Evolutionary conservation across 2,329 filamentous ascomycete genomes (phyloP).

Genomic region (Colletotrichum lini): DNA sequence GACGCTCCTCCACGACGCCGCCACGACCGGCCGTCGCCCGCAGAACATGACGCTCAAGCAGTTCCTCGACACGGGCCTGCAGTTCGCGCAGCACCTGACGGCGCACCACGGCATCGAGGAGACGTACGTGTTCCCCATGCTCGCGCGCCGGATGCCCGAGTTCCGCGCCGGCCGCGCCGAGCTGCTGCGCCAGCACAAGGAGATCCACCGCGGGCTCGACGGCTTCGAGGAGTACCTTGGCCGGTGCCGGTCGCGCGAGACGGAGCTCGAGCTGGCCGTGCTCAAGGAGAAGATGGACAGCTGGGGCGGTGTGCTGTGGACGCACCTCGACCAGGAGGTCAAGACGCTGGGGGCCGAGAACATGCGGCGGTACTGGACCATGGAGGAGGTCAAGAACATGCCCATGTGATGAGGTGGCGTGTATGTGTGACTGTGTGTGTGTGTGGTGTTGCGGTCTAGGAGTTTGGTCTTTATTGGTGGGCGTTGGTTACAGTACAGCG

Average conservation of each 20-base stretch:
- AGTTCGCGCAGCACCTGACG: constrained; percentile 79
- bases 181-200: constrained; percentile 80
- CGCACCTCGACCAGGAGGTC: constrained; percentile 89
- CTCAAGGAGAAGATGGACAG: constrained; percentile 81
- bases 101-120: constrained; percentile 90
- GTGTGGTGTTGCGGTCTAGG: not conserved
- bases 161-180: constrained; percentile 71
- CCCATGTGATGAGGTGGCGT: constrained; percentile 67
- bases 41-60: constrained; percentile 75
- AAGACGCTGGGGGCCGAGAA: constrained; percentile 84
- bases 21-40: constrained; percentile 71
- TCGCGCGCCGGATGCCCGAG: constrained; percentile 84
- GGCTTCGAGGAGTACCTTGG: constrained; percentile 76
- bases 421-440: not conserved
- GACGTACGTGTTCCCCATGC: constrained; percentile 81
- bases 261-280: constrained; percentile 68
- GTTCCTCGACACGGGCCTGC: constrained; percentile 77
- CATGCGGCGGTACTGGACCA: constrained; percentile 86
- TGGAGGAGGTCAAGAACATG: constrained; percentile 80
- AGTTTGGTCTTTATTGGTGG: not conserved
- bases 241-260: constrained; percentile 74
- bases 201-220: constrained; percentile 85
- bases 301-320: constrained; percentile 85
- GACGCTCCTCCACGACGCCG: constrained; percentile 79
- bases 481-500: not conserved